Conservation (phyloP, 2,329 filamentous ascomycete species). For the Chaetomiaceae sp. region DNA sequence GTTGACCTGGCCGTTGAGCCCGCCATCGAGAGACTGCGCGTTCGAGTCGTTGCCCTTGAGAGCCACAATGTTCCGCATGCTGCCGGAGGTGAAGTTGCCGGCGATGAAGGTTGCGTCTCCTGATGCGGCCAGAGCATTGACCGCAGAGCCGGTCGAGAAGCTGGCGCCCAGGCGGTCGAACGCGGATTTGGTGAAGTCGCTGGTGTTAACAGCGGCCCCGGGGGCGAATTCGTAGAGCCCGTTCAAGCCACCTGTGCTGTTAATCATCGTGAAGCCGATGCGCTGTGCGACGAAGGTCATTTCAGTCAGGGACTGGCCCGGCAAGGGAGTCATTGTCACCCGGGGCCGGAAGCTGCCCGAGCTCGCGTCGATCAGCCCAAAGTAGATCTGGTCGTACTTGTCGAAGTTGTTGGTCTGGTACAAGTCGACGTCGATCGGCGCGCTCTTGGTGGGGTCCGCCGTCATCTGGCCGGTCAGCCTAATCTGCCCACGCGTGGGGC, state of each 20-base stretch:
- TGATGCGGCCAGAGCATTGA: constrained; percentile 61
- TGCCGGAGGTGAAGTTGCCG: constrained; percentile 71
- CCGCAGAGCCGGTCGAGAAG: constrained; percentile 60
- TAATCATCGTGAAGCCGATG: constrained; percentile 68
- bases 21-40: constrained; percentile 58
- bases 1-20: constrained; percentile 73
- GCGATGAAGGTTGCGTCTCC: constrained; percentile 66
- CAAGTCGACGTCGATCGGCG: constrained; percentile 54
- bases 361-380: constrained; percentile 73
- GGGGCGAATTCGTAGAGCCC: constrained; percentile 88
- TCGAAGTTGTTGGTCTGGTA: constrained; percentile 94
- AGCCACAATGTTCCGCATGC: constrained; percentile 69
- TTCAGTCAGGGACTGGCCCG: constrained; percentile 53
- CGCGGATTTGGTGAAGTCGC: constrained; percentile 62
- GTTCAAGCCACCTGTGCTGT: constrained; percentile 74
- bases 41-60: constrained; percentile 59
- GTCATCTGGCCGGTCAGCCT: constrained; percentile 72
- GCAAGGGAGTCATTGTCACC: constrained; percentile 67
- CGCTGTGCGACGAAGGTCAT: constrained; percentile 85
- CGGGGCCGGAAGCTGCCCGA: constrained; percentile 68
- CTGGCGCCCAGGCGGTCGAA: constrained; percentile 70
- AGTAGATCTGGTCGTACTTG: constrained; percentile 92
- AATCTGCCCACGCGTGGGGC: constrained; percentile 68
- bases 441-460: constrained; percentile 35
- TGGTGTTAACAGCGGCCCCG: constrained; percentile 49